phyloP scores from a whole-genome alignment of 2,329 filamentous ascomycete genomes.

The Fusarium sarcochroum region DNA sequence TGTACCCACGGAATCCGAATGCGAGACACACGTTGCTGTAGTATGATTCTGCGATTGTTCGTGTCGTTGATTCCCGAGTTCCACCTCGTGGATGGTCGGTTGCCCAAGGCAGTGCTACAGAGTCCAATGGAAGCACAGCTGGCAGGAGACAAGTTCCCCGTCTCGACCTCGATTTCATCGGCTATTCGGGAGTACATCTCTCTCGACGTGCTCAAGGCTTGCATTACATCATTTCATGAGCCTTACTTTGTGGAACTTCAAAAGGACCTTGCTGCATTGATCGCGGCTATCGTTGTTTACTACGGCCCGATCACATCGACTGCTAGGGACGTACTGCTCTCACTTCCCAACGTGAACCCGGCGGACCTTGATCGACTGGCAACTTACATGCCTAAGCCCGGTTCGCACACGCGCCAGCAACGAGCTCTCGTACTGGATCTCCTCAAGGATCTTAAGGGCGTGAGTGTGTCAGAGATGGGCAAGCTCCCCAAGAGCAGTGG shows the following conservation, averaged over 20 bases:
- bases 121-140: constrained; percentile 48
- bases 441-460: constrained; percentile 86
- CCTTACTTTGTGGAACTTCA: constrained; percentile 97
- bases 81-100: constrained; percentile 63
- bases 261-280: constrained; percentile 89
- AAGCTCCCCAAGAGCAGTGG: constrained; percentile 75
- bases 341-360: constrained; percentile 81
- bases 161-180: constrained; percentile 67
- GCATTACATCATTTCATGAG: constrained; percentile 91
- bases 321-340: constrained; percentile 81
- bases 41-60: constrained; percentile 87
- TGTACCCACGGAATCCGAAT: constrained; percentile 91
- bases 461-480: constrained; percentile 94
- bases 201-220: constrained; percentile 88
- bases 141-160: constrained; percentile 59
- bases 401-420: constrained; percentile 79
- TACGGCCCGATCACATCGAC: constrained; percentile 80
- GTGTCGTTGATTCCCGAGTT: constrained; percentile 89
- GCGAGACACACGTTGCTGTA: constrained; percentile 89
- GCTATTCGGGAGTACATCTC: constrained; percentile 92
- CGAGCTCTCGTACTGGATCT: constrained; percentile 86
- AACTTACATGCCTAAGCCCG: constrained; percentile 70
- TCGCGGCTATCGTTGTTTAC: constrained; percentile 85
- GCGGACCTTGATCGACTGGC: constrained; percentile 76
- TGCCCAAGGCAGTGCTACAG: constrained; percentile 43